phyloP scores from a whole-genome alignment of 164 flowering plant species.

The Litsea cubeba region DNA sequence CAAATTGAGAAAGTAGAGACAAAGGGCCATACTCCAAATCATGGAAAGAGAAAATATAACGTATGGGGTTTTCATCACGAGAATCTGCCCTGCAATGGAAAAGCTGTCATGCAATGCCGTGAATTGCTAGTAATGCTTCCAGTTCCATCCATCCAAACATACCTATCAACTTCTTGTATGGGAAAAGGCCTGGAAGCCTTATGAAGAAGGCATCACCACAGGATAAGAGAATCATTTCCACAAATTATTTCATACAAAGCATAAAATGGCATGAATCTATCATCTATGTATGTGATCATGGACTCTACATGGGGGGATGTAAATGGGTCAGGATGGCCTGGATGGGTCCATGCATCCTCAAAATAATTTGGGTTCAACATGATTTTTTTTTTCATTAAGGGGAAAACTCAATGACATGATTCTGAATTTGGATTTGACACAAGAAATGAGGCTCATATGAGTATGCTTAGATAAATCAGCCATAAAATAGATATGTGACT shows the following conservation, averaged over 20 bases:
- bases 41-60: not conserved
- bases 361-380: too few relatives aligned
- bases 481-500: too few relatives aligned
- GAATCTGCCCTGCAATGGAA: not conserved
- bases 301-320: not conserved
- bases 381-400: too few relatives aligned
- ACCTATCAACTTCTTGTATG: not conserved
- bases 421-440: too few relatives aligned
- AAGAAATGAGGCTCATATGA: too few relatives aligned
- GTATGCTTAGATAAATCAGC: too few relatives aligned
- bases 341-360: too few relatives aligned
- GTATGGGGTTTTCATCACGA: constrained; percentile 1
- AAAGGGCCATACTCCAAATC: not conserved
- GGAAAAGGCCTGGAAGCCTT: not conserved
- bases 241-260: not conserved
- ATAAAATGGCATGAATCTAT: not conserved
- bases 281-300: not conserved
- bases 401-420: too few relatives aligned
- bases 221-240: not conserved
- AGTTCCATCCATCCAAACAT: not conserved
- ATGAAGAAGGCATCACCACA: not conserved
- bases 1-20: not conserved
- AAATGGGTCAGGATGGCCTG: not conserved
- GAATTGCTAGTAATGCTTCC: not conserved
- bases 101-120: not conserved